These are phyloP conservation scores for Bacidia rubella DNA, from an alignment of 495 filamentous ascomycete species.

Conservation along the genomic window DNA sequence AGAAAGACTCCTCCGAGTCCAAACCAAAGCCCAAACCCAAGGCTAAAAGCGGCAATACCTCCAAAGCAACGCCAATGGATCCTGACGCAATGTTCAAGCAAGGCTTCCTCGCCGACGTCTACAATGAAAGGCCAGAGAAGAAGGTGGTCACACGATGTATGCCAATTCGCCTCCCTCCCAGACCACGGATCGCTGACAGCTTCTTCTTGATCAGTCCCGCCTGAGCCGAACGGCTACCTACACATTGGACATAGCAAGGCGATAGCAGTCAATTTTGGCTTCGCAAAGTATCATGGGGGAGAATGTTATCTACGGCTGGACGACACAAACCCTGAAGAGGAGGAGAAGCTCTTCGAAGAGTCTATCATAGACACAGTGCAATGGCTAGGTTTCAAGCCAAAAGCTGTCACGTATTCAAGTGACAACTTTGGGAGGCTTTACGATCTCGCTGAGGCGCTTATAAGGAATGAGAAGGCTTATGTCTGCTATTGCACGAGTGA, in stretches of 20 bases:
- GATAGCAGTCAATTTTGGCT: slow-evolving; percentile 95
- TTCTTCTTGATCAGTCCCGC: slow-evolving; percentile 54
- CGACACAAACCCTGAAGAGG: slow-evolving; percentile 75
- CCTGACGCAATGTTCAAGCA: slow-evolving; percentile 68
- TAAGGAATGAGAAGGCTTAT: slow-evolving; percentile 58
- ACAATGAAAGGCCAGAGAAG: slow-evolving; percentile 59
- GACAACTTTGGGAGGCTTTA: slow-evolving; percentile 85
- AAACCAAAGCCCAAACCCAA: slow-evolving; percentile 8
- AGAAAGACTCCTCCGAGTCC: slow-evolving; percentile 8
- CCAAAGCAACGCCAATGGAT: slow-evolving; percentile 39
- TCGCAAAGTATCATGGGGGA: slow-evolving; percentile 75
- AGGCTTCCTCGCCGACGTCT: slow-evolving; percentile 71
- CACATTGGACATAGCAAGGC: slow-evolving; percentile 93
- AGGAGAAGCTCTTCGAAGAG: slow-evolving; percentile 65
- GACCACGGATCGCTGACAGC: neutral
- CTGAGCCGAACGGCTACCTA: slow-evolving; percentile 65
- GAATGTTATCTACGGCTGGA: slow-evolving; percentile 57
- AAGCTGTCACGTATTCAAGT: slow-evolving; percentile 61
- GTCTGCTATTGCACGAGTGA: slow-evolving; percentile 54
- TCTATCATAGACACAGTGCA: slow-evolving; percentile 66
- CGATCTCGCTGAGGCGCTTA: slow-evolving; percentile 75
- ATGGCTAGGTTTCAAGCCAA: slow-evolving; percentile 74
- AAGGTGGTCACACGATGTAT: slow-evolving; percentile 13
- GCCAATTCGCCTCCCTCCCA: neutral
- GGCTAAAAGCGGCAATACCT: slow-evolving; percentile 12